phyloP scores from a whole-genome alignment of 2,329 filamentous ascomycete species.

The Penicillium decumbens region DNA sequence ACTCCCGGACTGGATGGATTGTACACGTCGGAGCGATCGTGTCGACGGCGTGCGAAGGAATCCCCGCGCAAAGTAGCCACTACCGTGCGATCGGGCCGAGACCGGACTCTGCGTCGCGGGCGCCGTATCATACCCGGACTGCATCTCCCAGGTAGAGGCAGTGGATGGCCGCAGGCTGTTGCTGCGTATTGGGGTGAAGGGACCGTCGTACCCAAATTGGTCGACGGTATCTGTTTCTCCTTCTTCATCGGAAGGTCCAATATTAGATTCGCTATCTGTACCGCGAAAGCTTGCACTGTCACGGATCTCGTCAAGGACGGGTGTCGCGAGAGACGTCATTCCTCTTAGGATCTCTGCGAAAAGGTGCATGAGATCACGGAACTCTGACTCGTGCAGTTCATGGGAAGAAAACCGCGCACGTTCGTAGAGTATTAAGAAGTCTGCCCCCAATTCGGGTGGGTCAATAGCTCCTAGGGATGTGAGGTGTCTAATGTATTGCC shows the following conservation, averaged over 20 bases:
- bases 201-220: conserved; percentile 20
- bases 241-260: conserved; percentile 39
- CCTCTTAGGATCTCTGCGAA: conserved; percentile 75
- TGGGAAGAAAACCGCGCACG: conserved; percentile 72
- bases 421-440: conserved; percentile 76
- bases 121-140: conserved; percentile 27
- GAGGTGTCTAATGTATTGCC: conserved; percentile 73
- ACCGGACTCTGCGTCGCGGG: conserved; percentile 20
- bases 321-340: conserved; percentile 63
- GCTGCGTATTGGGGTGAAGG: conserved; percentile 22
- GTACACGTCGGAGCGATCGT: conserved; percentile 32
- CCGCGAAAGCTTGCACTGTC: conserved; percentile 22
- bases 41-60: conserved; percentile 33
- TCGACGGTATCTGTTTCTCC: conserved; percentile 37
- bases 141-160: conserved; percentile 29
- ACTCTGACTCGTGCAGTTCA: conserved; percentile 64
- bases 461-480: conserved; percentile 60
- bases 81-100: conserved; percentile 15
- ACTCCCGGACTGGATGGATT: conserved; percentile 32
- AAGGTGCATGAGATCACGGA: conserved; percentile 73
- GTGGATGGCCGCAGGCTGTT: conserved; percentile 26
- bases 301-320: conserved; percentile 44
- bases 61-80: conserved; percentile 14
- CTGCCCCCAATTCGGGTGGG: conserved; percentile 45
- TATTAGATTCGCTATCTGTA: conserved; percentile 31